These are phyloP conservation scores for Beta vulgaris DNA, from an alignment of 148 eudicot species.

Conservation along the genomic window DNA sequence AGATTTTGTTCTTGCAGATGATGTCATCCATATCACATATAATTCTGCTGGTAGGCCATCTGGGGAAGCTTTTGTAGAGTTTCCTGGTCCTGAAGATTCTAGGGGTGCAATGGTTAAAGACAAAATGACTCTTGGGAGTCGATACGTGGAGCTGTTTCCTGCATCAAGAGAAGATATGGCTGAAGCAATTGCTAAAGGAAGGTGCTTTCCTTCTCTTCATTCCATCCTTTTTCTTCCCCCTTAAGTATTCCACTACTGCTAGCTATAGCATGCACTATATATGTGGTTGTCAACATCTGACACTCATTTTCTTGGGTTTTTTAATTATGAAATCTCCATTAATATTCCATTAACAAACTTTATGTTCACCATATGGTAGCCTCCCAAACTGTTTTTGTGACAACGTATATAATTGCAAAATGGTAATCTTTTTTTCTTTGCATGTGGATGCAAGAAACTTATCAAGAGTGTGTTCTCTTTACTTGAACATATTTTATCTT, in stretches of 20 bases:
- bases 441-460: neutral
- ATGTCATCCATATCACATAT: slow-evolving; percentile 54
- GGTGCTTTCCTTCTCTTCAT: slow-evolving; percentile 40
- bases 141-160: slow-evolving; percentile 88
- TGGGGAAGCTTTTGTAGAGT: slow-evolving; percentile 93
- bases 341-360: neutral
- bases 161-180: slow-evolving; percentile 75
- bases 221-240: neutral
- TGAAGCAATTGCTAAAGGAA: slow-evolving; percentile 71
- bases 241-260: slow-evolving; percentile 1
- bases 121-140: slow-evolving; percentile 75
- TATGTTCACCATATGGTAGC: neutral
- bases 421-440: neutral
- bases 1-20: slow-evolving; percentile 58
- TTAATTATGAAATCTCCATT: neutral
- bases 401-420: neutral
- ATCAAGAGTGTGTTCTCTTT: too few relatives aligned
- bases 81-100: slow-evolving; percentile 73
- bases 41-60: slow-evolving; percentile 73
- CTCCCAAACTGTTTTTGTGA: neutral
- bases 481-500: too few relatives aligned
- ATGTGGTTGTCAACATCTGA: neutral
- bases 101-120: slow-evolving; percentile 82
- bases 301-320: neutral
- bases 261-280: neutral